Base-by-base conservation (phyloP, 176 grass and related monocot species). In the Ensete glaucum region DNA sequence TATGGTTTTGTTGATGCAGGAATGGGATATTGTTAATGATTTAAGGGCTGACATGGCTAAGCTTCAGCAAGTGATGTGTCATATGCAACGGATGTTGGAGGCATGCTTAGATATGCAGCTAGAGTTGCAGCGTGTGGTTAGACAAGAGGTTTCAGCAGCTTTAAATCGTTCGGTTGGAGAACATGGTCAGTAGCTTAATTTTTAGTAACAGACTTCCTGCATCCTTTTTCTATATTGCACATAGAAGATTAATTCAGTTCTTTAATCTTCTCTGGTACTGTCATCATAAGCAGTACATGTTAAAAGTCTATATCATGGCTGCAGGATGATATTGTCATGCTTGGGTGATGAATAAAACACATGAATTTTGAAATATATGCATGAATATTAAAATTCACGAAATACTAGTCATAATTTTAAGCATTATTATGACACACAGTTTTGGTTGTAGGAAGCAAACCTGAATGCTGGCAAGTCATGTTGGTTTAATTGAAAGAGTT, bases 91-190 rank as follows among this genome's bases (percentile, higher is more conserved):
- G 54, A 92, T 90, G 90, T 73, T 92, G 2, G 87, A 86, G 57
- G 83, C 89, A 70, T 92, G 93, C 66, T 88, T 96, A 85, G 93
- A 96, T 74, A 96, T 96, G 93, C 93, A 96, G 82, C 83, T 96
- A 53, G 93, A 96, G 77, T 10, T 92, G 48, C 93, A 92, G 68
- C 85, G 93, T 2, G 84, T 87, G 66, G 85, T 96, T 77, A 83
- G 83, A 58, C 93, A 92, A 43, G 93, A 96, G 74, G 87, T 96
- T 13, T 90, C 93, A 64, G 81, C 87, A 22, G 90, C 93, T 76
- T 81, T 96, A 50, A 90, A 92, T 79, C 79, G 85, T 21, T 83
- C 87, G 25, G 9, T 55, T 29, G 29, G 79, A 74, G 11, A 71
- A 13, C 72, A 26, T 83, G 88, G 88, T 89, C 14, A 60, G 77